Base-by-base conservation (phyloP, 208 protist species). In the Zelonia costaricensis region DNA sequence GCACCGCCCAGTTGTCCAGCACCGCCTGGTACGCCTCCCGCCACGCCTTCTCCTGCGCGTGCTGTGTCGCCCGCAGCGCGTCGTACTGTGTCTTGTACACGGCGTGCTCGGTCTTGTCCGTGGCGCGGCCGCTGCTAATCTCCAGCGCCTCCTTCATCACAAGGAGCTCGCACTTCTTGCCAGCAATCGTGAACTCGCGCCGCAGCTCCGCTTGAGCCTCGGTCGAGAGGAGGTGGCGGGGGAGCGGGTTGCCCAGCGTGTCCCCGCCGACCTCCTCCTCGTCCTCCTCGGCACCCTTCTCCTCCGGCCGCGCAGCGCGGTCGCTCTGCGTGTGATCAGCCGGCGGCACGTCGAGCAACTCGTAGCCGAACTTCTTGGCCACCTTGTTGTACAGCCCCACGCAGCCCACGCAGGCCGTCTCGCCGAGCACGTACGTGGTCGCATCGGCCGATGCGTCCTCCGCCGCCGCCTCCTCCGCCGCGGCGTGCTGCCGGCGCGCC, bases 301-400 rank as follows among this genome's bases (percentile, higher is more conserved):
- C 35, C 9, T 47, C 62, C 12, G 25, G 48, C 13, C 18, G 28
- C 0, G 18, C 4, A 7, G 18, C 6, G 38, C 22, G 15, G 5
- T 45, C 0, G 15, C 31, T 27, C 39, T 59, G 38, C 3, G 65
- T 47, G 25, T 48, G 43, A 23, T 75, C 65, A 1, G 59, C 45
- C 9, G 60, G 43, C 8, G 69, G 76, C 1, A 55, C 18, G 0
- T 71, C 55, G 27, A 91, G 45, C 44, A 76, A 44, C 30, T 75
- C 68, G 33, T 75, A 69, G 39, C 79, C 81, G 58, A 75, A 82
- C 69, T 86, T 81, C 25, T 20, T 64, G 10, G 81, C 82, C 15
- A 95, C 82, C 47, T 74, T 80, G 70, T 95, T 95, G 69, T 82
- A 92, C 31, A 92, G 48, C 10, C 62, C 74, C 31, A 95, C 82